Evolutionary conservation across 2,329 filamentous ascomycete species (phyloP), one percentile per base, ranked within the genome.

Genomic region (Cytospora paraplurivora): DNA sequence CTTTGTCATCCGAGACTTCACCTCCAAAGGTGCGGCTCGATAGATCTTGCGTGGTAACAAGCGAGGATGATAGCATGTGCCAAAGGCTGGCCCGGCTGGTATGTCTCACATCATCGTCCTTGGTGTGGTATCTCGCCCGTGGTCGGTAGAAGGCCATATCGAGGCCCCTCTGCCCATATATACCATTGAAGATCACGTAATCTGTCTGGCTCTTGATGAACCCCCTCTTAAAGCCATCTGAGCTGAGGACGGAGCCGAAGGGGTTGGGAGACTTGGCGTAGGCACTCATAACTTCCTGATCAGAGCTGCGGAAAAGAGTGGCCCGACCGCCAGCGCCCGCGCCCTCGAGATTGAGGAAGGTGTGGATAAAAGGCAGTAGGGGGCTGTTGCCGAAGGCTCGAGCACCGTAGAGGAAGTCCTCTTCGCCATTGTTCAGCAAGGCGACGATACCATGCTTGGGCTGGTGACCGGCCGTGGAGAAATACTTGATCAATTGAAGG

Each of bases 291-390:
- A 96, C 88, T 75, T 97, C 90, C 3, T 89, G 85, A 75, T 98
- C 95, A 0, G 93, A 94, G 59, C 89, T 89, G 64, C 95, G 86
- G 77, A 99, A 98, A 2, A 98, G 80, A 12, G 90, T 89, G 4
- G 94, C 93, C 64, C 92, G 85, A 0, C 94, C 93, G 12, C 95
- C 95, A 13, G 94, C 94, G 56, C 94, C 95, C 49, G 94, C 94
- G 13, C 95, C 95, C 76, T 99, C 95, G 17, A 99, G 85, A 70
- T 99, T 99, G 68, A 98, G 80, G 72, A 99, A 98, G 0, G 92
- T 92, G 72, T 93, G 90, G 11, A 92, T 85, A 62, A 96, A 90
- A 59, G 86, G 86, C 12, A 92, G 87, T 67, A 97, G 81, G 0
- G 93, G 91, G 73, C 93, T 92, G 68, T 92, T 87, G 34, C 90